A percentile compares a stretch with the other conserved stretches of the same genome.
phyloP scores from a whole-genome alignment of 2,329 filamentous ascomycete genomes.

The Akanthomyces dipterigenus region DNA sequence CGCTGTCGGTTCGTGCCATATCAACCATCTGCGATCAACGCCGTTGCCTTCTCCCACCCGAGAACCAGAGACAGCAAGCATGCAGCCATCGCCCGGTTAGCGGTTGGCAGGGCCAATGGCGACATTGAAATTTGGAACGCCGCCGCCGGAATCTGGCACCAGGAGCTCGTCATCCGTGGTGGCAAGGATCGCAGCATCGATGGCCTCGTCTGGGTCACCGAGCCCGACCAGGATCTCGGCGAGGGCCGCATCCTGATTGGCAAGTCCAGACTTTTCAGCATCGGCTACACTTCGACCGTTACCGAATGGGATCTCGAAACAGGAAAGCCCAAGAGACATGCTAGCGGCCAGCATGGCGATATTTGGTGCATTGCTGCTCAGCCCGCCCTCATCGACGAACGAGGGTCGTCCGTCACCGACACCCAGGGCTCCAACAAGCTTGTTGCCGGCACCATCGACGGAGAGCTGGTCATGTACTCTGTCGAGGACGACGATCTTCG shows the following conservation, averaged over 20 bases:
- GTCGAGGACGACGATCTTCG: constrained; percentile 77
- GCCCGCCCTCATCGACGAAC: constrained; percentile 44
- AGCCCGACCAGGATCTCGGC: constrained; percentile 64
- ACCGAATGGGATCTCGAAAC: constrained; percentile 92
- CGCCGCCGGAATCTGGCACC: constrained; percentile 72
- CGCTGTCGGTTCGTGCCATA: constrained; percentile 94
- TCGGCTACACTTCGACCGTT: constrained; percentile 84
- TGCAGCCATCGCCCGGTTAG: constrained; percentile 61
- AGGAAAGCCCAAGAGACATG: constrained; percentile 70
- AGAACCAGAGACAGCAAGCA: constrained; percentile 39
- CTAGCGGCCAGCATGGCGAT: constrained; percentile 87
- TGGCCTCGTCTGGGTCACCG: constrained; percentile 84
- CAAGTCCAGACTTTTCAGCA: constrained; percentile 84
- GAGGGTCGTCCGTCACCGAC: constrained; percentile 18
- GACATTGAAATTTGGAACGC: constrained; percentile 99
- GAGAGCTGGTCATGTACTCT: constrained; percentile 78
- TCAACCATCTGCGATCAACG: constrained; percentile 86
- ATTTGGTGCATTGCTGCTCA: constrained; percentile 95
- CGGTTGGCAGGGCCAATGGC: constrained; percentile 86
- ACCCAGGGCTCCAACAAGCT: constrained; percentile 51
- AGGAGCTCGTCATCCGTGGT: constrained; percentile 79
- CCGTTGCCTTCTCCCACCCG: constrained; percentile 85
- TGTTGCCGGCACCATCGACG: constrained; percentile 83
- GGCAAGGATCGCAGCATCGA: constrained; percentile 84
- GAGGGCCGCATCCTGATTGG: constrained; percentile 59